These are phyloP conservation scores for Pseudogymnoascus sp. DNA, from an alignment of 2,329 filamentous ascomycete genomes.

Conservation along the genomic window DNA sequence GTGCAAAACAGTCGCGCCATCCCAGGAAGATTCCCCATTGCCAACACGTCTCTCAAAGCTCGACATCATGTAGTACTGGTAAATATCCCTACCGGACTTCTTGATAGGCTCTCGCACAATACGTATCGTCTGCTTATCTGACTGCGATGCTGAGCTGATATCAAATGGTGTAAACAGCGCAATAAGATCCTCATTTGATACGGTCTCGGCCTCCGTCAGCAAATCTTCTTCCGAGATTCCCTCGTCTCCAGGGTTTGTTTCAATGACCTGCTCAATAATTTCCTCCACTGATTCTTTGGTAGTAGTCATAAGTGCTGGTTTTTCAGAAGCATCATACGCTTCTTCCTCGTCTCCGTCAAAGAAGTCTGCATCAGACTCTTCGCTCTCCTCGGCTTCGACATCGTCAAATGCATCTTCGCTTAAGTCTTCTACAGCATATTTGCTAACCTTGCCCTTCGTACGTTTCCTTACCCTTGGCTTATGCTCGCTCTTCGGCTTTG, in stretches of 20 bases:
- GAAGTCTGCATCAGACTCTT: slow-evolving; percentile 1
- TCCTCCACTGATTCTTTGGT: slow-evolving; percentile 3
- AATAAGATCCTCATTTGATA: neutral
- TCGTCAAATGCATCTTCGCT: neutral
- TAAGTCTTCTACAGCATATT: neutral
- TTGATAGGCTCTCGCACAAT: slow-evolving; percentile 5
- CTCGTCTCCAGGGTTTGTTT: neutral
- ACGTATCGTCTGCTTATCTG: neutral
- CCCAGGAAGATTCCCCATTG: neutral
- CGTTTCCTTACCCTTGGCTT: slow-evolving; percentile 4
- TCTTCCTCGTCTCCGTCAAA: slow-evolving; percentile 4
- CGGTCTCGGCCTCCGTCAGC: neutral
- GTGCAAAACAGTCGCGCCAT: neutral
- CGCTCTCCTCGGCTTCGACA: neutral
- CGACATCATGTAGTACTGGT: neutral
- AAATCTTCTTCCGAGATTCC: slow-evolving; percentile 3
- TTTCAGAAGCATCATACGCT: neutral
- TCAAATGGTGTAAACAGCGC: neutral
- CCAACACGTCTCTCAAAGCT: slow-evolving; percentile 1
- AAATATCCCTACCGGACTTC: neutral
- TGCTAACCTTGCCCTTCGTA: neutral
- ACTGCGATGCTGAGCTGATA: neutral
- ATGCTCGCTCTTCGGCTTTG: slow-evolving; percentile 18
- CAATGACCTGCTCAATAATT: neutral
- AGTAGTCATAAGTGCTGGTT: neutral